Evolutionary conservation across 768 basidiomycete species (phyloP).

Genomic region (Zangia roseola): DNA sequence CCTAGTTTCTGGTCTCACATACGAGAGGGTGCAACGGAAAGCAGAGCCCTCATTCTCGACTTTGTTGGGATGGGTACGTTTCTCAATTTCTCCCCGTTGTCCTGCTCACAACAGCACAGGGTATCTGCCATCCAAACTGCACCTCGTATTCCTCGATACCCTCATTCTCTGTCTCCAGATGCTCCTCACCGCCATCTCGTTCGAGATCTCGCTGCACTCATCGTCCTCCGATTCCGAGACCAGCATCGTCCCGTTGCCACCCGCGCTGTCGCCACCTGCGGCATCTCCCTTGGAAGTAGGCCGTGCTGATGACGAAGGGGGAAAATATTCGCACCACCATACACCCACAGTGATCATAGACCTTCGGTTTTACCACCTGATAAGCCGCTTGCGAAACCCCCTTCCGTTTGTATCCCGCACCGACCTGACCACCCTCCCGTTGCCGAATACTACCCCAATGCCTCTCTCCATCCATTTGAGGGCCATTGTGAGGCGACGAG

Average conservation of each 20-base stretch:
- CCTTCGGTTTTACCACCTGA: conserved; percentile 52
- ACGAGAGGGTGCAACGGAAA: conserved; percentile 48
- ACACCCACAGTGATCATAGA: conserved; percentile 57
- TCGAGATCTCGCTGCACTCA: conserved; percentile 50
- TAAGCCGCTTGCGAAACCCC: conserved; percentile 58
- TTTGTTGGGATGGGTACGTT: conserved; percentile 75
- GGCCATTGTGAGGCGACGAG: conserved; percentile 51
- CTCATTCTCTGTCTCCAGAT: conserved; percentile 66
- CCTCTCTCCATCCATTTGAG: conserved; percentile 48
- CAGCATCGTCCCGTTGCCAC: conserved; percentile 26
- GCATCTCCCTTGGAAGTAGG: conserved; percentile 28
- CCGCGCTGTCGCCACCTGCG: conserved; percentile 20
- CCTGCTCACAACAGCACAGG: conserved; percentile 35
- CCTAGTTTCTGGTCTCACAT: conserved; percentile 64
- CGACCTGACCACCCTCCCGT: conserved; percentile 43
- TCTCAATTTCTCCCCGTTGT: not conserved
- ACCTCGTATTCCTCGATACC: conserved; percentile 66
- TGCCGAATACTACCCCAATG: conserved; percentile 60
- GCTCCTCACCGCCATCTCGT: conserved; percentile 64
- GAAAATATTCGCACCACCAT: conserved; percentile 22
- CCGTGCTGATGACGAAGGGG: conserved; percentile 11
- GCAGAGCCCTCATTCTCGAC: conserved; percentile 68
- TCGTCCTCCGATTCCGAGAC: conserved; percentile 44
- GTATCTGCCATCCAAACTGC: conserved; percentile 59
- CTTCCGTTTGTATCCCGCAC: conserved; percentile 35